Percentiles rank a stretch among this genome's conserved stretches.
These are phyloP conservation scores for Camellia lanceoleosa DNA, from an alignment of 148 eudicot species.

Conservation along the genomic window DNA sequence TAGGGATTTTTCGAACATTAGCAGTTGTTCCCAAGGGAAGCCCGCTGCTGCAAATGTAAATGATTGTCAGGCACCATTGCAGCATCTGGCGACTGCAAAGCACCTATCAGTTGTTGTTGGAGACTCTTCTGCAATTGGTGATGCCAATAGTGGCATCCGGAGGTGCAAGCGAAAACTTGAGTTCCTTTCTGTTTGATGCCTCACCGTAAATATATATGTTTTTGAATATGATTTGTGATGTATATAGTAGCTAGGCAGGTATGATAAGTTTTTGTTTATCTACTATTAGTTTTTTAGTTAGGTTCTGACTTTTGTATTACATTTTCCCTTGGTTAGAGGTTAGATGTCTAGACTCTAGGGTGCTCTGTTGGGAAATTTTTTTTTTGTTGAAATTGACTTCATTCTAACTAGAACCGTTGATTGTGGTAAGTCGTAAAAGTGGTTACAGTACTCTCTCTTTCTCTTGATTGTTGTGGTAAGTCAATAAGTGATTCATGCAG, in stretches of 20 bases:
- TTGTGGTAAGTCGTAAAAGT: no score
- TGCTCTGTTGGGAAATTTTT: no score
- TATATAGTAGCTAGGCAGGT: not conserved
- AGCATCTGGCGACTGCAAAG: not conserved
- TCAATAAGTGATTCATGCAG: no score
- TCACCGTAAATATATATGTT: not conserved
- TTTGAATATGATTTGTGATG: not conserved
- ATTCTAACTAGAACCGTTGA: no score
- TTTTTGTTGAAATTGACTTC: not conserved
- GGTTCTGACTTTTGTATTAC: not conserved
- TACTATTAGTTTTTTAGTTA: not conserved
- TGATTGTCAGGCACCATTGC: not conserved
- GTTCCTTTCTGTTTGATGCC: not conserved
- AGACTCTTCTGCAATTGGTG: not conserved
- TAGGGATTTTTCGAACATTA: slow-evolving; percentile 12
- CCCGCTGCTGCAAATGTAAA: not conserved
- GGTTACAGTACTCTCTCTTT: no score
- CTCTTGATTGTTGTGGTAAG: no score
- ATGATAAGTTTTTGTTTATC: not conserved
- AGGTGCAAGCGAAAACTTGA: not conserved
- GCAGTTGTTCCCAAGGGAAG: not conserved
- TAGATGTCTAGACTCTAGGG: not conserved
- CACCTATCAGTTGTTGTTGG: not conserved
- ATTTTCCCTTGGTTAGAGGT: not conserved
- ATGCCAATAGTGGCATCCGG: not conserved